Conservation (phyloP, 2,329 filamentous ascomycete species). For the Paradendryphiella salina region DNA sequence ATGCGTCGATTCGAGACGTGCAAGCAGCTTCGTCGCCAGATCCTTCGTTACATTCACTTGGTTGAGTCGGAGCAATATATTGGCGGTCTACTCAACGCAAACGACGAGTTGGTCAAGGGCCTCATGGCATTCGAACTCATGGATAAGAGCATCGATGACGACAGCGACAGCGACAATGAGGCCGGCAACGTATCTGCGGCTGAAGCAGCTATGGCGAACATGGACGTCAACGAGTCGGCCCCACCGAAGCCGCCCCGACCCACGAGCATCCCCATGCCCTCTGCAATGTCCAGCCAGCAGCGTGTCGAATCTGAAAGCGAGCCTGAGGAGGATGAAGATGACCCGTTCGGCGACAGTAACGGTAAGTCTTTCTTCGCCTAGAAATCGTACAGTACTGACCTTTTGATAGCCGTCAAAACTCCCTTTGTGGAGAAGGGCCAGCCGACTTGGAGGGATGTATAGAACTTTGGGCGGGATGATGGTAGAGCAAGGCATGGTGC, state of each 20-base stretch:
- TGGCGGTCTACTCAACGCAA: constrained; percentile 86
- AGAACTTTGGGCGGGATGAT: background rate
- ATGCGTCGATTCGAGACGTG: constrained; percentile 80
- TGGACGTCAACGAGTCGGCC: constrained; percentile 49
- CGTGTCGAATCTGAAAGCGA: constrained; percentile 60
- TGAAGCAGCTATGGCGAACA: constrained; percentile 51
- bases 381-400: constrained; percentile 8
- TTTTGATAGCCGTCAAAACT: constrained; percentile 55
- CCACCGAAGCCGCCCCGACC: constrained; percentile 57
- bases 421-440: constrained; percentile 46
- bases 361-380: constrained; percentile 39
- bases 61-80: constrained; percentile 90
- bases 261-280: constrained; percentile 47
- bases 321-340: constrained; percentile 66
- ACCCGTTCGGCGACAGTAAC: constrained; percentile 85
- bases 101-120: constrained; percentile 91
- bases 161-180: constrained; percentile 65
- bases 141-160: constrained; percentile 78
- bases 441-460: constrained; percentile 48
- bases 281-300: constrained; percentile 42
- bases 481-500: background rate
- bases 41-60: constrained; percentile 88
- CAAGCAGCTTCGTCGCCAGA: constrained; percentile 80
- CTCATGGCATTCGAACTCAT: constrained; percentile 94
- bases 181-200: constrained; percentile 27